These are phyloP conservation scores for Eucalyptus marginata DNA, from an alignment of 345 rosid genomes.

Conservation along the genomic window DNA sequence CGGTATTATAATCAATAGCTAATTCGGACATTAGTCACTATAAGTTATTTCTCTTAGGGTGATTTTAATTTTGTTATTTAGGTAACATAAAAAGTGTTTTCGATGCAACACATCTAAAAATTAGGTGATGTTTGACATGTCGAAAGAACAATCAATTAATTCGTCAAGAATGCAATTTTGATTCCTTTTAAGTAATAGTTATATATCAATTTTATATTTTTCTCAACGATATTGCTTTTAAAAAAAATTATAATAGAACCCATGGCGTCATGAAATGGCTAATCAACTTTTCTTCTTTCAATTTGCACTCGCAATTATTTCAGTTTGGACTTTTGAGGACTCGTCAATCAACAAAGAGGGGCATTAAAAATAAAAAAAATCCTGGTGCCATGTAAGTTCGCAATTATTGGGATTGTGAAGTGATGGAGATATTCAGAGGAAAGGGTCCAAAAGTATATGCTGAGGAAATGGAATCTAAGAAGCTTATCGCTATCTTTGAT, in stretches of 20 bases:
- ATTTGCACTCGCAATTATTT: not conserved
- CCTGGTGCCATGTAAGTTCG: not conserved
- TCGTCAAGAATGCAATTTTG: rapidly evolving
- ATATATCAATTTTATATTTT: not conserved
- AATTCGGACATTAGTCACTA: not conserved
- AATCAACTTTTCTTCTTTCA: not conserved
- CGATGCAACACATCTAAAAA: not conserved
- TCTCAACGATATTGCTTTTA: not conserved
- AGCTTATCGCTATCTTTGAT: not conserved
- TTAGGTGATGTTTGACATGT: not conserved
- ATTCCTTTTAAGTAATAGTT: not conserved
- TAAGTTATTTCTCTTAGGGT: rapidly evolving
- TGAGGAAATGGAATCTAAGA: not conserved
- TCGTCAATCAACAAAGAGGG: not conserved
- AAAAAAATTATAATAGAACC: no score
- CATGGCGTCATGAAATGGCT: no score
- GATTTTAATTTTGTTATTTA: not conserved
- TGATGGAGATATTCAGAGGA: not conserved
- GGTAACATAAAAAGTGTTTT: not conserved
- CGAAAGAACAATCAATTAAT: not conserved
- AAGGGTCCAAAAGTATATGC: not conserved
- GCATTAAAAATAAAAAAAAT: not conserved
- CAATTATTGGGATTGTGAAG: not conserved
- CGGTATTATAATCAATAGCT: not conserved
- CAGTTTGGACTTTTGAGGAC: not conserved